These are phyloP conservation scores for Picochlorum costavermella DNA, from an alignment of 139 green algal species.

Conservation along the genomic window DNA sequence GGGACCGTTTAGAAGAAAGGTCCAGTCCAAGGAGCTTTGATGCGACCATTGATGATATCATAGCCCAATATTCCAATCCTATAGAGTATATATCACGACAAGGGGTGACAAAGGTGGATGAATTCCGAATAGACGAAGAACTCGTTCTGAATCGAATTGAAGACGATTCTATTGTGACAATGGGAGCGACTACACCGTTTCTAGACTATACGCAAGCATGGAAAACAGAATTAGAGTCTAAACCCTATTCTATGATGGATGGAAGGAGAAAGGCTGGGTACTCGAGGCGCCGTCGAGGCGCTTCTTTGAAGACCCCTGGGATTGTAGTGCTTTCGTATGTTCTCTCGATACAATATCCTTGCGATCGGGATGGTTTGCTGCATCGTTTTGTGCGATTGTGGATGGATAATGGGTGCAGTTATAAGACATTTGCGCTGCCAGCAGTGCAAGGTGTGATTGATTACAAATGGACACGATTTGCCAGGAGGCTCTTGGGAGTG, in stretches of 20 bases:
- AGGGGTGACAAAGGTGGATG: slow-evolving; percentile 7
- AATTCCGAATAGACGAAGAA: slow-evolving; percentile 9
- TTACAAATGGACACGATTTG: slow-evolving; percentile 44
- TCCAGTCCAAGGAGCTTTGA: no score
- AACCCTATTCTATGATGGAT: neutral
- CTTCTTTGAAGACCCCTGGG: slow-evolving; percentile 17
- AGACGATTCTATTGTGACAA: slow-evolving; percentile 18
- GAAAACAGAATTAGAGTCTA: slow-evolving; percentile 1
- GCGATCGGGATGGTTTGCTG: slow-evolving; percentile 43
- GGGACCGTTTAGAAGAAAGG: no score
- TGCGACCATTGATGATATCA: no score
- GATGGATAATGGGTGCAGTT: slow-evolving; percentile 25
- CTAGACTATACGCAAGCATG: slow-evolving; percentile 26
- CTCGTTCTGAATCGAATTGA: slow-evolving; percentile 15
- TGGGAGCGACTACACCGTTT: slow-evolving; percentile 14
- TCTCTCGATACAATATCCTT: slow-evolving; percentile 40
- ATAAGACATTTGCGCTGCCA: slow-evolving; percentile 22
- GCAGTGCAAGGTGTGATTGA: slow-evolving; percentile 20
- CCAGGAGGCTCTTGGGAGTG: slow-evolving; percentile 16
- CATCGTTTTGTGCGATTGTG: slow-evolving; percentile 42
- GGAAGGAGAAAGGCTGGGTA: slow-evolving; percentile 13
- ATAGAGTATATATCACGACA: no score
- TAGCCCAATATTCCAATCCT: no score
- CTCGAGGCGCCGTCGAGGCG: neutral
- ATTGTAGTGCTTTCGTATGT: slow-evolving; percentile 47